phyloP scores from a whole-genome alignment of 1,284 basidiomycete species.

The Sporisorium iseilematis-ciliati region DNA sequence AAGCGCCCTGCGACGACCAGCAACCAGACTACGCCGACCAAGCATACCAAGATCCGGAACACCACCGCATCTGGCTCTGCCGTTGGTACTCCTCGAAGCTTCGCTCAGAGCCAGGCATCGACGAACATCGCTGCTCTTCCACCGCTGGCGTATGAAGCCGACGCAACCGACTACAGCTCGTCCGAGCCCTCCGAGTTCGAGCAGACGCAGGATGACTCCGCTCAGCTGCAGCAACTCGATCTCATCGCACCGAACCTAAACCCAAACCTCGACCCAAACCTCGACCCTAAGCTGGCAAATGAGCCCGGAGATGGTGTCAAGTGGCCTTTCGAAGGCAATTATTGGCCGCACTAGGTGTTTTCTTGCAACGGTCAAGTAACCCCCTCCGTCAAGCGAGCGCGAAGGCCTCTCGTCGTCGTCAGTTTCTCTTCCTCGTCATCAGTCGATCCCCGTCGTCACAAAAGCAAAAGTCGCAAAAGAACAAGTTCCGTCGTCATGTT shows the following conservation, averaged over 20 bases:
- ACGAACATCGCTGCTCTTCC: background rate
- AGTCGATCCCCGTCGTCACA: too few species aligned
- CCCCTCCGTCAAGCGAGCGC: too few species aligned
- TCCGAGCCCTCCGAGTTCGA: background rate
- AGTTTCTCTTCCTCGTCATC: too few species aligned
- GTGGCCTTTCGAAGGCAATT: too few species aligned
- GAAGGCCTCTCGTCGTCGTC: too few species aligned
- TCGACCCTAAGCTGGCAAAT: too few species aligned
- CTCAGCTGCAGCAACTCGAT: background rate
- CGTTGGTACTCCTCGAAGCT: background rate
- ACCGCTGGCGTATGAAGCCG: background rate
- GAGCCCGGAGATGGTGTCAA: too few species aligned
- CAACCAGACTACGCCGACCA: background rate
- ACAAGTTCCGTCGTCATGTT: too few species aligned
- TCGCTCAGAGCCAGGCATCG: background rate
- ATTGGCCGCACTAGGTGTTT: too few species aligned
- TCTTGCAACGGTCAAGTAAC: too few species aligned
- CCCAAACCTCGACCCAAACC: background rate
- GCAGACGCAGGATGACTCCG: background rate
- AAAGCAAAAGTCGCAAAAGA: too few species aligned
- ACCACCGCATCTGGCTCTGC: background rate
- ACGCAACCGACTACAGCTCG: background rate
- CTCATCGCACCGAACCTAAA: background rate
- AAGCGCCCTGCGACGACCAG: background rate
- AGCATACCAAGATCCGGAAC: slow-evolving; percentile 3